phyloP scores from a whole-genome alignment of 495 filamentous ascomycete species.

The Geoglossum glabrum region DNA sequence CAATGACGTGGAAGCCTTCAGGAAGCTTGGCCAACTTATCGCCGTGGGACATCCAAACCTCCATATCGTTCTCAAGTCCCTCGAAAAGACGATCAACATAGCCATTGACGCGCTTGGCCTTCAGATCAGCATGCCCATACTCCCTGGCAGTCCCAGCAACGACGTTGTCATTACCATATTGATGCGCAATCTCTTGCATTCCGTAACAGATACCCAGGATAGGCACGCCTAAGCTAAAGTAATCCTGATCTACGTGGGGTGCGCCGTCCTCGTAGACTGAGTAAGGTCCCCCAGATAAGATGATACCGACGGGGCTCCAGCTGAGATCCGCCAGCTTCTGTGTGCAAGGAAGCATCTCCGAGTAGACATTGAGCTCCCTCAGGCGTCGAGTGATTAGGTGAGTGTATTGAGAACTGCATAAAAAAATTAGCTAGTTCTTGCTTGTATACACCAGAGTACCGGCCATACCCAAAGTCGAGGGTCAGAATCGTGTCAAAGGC shows the following conservation, averaged over 20 bases:
- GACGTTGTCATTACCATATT: constrained; percentile 47
- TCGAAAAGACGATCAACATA: constrained; percentile 53
- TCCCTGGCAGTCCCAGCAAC: constrained; percentile 49
- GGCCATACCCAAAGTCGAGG: background rate
- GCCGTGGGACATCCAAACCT: constrained; percentile 74
- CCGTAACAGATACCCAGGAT: constrained; percentile 69
- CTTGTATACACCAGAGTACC: background rate
- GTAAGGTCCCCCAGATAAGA: constrained; percentile 58
- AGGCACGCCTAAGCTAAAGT: constrained; percentile 61
- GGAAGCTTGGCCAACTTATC: too few species aligned
- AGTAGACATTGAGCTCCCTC: constrained; percentile 65
- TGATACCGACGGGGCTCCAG: constrained; percentile 68
- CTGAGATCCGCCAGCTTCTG: constrained; percentile 57
- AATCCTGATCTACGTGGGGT: constrained; percentile 57
- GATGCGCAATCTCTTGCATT: constrained; percentile 66
- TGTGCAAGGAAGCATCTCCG: constrained; percentile 86
- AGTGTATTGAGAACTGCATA: constrained; percentile 42
- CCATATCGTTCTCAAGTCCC: constrained; percentile 41
- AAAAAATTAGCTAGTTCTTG: background rate
- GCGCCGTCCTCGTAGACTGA: constrained; percentile 53
- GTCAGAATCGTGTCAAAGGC: background rate
- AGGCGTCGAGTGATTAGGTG: constrained; percentile 64
- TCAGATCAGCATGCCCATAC: constrained; percentile 46
- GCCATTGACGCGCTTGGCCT: constrained; percentile 26
- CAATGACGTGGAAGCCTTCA: too few species aligned